Evolutionary conservation across 805 yeast species (phyloP), one percentile per base, ranked within the genome.

Genomic region (Kodamaea leandrae): DNA sequence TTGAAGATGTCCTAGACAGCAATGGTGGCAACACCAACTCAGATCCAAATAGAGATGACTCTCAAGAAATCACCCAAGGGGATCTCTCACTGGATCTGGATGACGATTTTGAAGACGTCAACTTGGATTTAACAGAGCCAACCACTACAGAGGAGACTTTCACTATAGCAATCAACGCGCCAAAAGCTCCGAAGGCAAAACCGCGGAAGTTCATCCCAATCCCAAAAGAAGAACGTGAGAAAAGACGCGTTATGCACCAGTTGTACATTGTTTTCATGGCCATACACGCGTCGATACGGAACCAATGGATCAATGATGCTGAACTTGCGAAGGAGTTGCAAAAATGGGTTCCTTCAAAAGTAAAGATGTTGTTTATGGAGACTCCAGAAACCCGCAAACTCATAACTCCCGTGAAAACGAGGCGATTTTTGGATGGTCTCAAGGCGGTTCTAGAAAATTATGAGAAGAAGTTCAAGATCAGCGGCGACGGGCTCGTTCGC

Each of bases 381-480:
- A 38, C 38, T 10, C 39, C 32, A 10, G 47, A 46, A 8, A 42
- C 49, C 8, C 47, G 40, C 53, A 18, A 29, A 23, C 28, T 40
- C 6, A 25, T 37, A 14, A 49, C 39, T 15, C 56, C 58, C 28
- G 77, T 81, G 15, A 74, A 74, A 44, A 69, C 95, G 0, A 67
- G 95, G 41, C 72, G 78, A 49, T 71, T 93, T 23, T 66, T 90
- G 2, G 96, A 88, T 57, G 86, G 91, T 0, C 53, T 93, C n/a
- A 71, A 82, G 32, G 80, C 77, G 46, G 59, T 85, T 1, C 76
- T 85, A 80, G 68, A 64, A 12, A 63, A 70, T 25, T 93, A 95
- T 86, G 56, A 68, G 16, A 60, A 61, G 9, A 67, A 67, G 45
- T 85, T 80, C 54, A 73, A 68, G 13, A 71, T 83, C 1, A 66